Percentiles rank a stretch among this genome's conserved stretches.
phyloP scores from a whole-genome alignment of 2,329 filamentous ascomycete genomes.

The Mollisia scopiformis region DNA sequence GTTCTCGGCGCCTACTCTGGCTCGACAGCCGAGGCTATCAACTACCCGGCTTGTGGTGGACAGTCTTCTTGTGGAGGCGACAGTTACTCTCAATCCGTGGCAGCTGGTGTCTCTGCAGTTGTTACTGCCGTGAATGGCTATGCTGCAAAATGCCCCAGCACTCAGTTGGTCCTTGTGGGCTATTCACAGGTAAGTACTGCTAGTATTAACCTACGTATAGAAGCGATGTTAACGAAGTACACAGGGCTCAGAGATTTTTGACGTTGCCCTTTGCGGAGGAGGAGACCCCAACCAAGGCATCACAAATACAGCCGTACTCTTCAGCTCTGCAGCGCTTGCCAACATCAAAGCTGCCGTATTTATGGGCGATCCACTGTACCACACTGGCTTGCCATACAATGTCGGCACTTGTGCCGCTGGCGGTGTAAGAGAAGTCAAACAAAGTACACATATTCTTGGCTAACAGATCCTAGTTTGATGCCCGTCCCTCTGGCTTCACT shows the following conservation, averaged over 20 bases:
- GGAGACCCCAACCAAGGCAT: constrained; percentile 50
- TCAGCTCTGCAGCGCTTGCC: constrained; percentile 50
- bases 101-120: constrained; percentile 60
- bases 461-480: constrained; percentile 50
- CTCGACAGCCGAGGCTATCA: constrained; percentile 56
- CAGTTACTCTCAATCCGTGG: constrained; percentile 61
- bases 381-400: constrained; percentile 58
- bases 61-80: constrained; percentile 59
- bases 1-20: constrained; percentile 51
- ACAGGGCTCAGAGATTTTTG: constrained; percentile 64
- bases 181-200: constrained; percentile 57
- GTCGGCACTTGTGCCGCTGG: constrained; percentile 61
- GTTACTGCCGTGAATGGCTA: constrained; percentile 61
- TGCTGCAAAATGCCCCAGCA: constrained; percentile 57
- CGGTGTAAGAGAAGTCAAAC: constrained; percentile 63
- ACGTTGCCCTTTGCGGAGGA: constrained; percentile 64
- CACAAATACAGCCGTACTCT: constrained; percentile 45
- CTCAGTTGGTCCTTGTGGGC: constrained; percentile 62
- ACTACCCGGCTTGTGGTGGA: constrained; percentile 66
- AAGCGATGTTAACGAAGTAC: background rate
- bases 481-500: constrained; percentile 55
- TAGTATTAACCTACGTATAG: background rate
- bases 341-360: constrained; percentile 67
- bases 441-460: background rate
- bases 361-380: constrained; percentile 65